Percentiles rank a stretch among this genome's conserved stretches.
Evolutionary conservation across 179 eudicot genomes (phyloP).

Genomic region (Silene coronaria): DNA sequence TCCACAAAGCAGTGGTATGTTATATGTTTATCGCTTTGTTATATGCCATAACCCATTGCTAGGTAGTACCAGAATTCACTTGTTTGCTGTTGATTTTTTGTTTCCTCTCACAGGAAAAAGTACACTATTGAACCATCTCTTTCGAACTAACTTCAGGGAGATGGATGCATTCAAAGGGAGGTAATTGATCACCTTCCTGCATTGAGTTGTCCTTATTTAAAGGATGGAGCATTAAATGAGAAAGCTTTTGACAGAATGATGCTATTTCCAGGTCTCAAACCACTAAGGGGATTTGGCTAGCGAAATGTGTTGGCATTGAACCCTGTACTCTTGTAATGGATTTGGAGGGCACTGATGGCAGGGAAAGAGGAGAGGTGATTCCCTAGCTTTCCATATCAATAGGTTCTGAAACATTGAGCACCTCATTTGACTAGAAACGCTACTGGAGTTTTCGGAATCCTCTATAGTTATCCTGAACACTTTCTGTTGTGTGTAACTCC

Average conservation of each 20-base stretch:
- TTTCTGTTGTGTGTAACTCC: background rate
- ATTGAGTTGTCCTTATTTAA: conserved; percentile 11
- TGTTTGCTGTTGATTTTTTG: conserved; percentile 2
- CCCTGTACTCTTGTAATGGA: conserved; percentile 67
- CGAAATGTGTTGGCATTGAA: conserved; percentile 54
- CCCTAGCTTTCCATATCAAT: background rate
- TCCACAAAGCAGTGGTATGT: conserved; percentile 74
- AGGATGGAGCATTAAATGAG: conserved; percentile 7
- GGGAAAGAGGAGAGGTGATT: conserved; percentile 73
- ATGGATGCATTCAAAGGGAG: conserved; percentile 98
- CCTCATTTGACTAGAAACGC: background rate
- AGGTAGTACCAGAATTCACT: background rate
- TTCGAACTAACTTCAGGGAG: conserved; percentile 81
- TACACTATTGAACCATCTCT: conserved; percentile 75
- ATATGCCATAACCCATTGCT: background rate
- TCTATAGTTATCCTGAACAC: background rate
- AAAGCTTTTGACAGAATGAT: conserved; percentile 14
- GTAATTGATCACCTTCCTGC: conserved; percentile 29
- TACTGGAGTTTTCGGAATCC: background rate
- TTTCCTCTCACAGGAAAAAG: conserved; percentile 66
- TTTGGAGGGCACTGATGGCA: conserved; percentile 80
- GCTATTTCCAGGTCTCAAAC: conserved; percentile 69
- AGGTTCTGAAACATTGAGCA: background rate
- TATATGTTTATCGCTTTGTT: background rate
- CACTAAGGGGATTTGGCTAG: conserved; percentile 72